Conservation (phyloP, 2,329 filamentous ascomycete species). For the Xylariaceae sp. region DNA sequence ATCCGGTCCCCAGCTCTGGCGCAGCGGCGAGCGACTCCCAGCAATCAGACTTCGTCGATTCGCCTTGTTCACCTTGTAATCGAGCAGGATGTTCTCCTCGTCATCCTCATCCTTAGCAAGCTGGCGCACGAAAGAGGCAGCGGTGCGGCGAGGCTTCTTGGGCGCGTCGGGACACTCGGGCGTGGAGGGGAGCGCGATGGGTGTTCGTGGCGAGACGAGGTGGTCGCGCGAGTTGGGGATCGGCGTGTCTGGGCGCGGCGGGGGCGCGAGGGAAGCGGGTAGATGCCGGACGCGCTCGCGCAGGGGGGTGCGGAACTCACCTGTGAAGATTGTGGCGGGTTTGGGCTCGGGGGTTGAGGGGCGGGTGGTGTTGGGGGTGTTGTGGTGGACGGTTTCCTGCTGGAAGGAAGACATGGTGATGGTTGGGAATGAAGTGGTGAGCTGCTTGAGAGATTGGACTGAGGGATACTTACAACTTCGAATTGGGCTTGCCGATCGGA, state of each 20-base stretch:
- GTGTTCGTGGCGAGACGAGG: neutral
- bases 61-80: neutral
- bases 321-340: conserved; percentile 14
- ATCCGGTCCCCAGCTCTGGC: conserved; percentile 11
- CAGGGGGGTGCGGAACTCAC: conserved; percentile 19
- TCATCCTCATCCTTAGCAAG: neutral
- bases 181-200: neutral
- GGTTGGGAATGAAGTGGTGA: neutral
- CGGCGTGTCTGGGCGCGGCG: neutral
- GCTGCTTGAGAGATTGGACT: neutral
- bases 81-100: conserved; percentile 4
- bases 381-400: neutral
- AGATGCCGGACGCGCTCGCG: conserved; percentile 4
- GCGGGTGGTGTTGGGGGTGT: neutral
- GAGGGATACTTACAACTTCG: neutral
- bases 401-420: neutral
- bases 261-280: neutral
- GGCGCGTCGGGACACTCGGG: conserved; percentile 9
- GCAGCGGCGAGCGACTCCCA: conserved; percentile 3
- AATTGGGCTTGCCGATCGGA: neutral
- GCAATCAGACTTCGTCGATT: neutral
- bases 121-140: neutral
- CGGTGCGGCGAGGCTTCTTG: conserved; percentile 3
- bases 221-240: neutral
- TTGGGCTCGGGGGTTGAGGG: neutral